Evolutionary conservation across 352 stramenopile species (phyloP).

Genomic region (Phytopythium oedochilum): DNA sequence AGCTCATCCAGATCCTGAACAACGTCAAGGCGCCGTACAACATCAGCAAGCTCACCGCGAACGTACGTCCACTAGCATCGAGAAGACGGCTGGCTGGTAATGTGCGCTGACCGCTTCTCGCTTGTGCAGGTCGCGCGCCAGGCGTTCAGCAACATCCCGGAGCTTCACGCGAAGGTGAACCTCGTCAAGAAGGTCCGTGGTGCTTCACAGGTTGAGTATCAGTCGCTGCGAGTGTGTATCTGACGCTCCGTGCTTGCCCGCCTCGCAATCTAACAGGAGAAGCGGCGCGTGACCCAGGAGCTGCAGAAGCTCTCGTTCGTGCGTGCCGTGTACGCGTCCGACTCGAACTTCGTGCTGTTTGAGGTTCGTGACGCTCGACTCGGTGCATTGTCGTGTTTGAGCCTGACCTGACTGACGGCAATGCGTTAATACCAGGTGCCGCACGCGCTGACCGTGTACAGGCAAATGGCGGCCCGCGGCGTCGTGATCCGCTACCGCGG

Average conservation of each 20-base stretch:
- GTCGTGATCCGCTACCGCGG: constrained; percentile 97
- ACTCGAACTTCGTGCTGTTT: constrained; percentile 99
- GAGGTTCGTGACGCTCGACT: constrained; percentile 45
- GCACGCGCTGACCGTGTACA: constrained; percentile 92
- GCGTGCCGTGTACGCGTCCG: constrained; percentile 89
- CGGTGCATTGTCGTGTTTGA: not conserved
- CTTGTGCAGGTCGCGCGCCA: constrained; percentile 45
- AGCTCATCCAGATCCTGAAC: constrained; percentile 97
- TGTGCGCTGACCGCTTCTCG: not conserved
- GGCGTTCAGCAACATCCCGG: constrained; percentile 49
- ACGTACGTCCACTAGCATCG: constrained; percentile 17
- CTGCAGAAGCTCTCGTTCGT: constrained; percentile 92
- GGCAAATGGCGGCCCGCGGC: constrained; percentile 88
- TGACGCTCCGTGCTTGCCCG: not conserved
- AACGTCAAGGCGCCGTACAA: constrained; percentile 99
- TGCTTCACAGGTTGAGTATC: not conserved
- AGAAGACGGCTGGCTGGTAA: not conserved
- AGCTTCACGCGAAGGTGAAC: constrained; percentile 55
- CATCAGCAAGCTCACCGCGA: constrained; percentile 96
- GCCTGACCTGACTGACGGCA: not conserved
- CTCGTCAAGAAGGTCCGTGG: constrained; percentile 55
- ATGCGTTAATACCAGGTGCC: constrained; percentile 38
- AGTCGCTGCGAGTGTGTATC: not conserved
- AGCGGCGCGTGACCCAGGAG: constrained; percentile 67
- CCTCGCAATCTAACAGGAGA: constrained; percentile 47